Conservation (phyloP, 306 rosid genomes). For the Parietaria judaica region DNA sequence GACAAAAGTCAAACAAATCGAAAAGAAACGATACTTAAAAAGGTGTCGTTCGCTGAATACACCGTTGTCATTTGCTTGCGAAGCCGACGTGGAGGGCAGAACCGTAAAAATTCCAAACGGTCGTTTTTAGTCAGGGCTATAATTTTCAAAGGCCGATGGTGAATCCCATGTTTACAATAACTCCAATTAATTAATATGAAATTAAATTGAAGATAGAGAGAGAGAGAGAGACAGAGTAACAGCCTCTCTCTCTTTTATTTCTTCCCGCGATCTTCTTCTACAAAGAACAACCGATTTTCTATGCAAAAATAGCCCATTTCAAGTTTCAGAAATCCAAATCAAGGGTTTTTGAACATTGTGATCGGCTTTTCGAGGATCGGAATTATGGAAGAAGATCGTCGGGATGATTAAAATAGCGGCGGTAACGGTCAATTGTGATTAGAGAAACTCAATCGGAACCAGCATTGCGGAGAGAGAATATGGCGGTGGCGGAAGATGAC, state of each 20-base stretch:
- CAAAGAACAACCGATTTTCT: background rate
- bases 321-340: background rate
- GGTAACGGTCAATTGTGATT: no score
- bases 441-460: no score
- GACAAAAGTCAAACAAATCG: background rate
- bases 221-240: constrained; percentile 23
- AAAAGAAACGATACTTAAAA: background rate
- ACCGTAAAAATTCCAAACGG: constrained; percentile 12
- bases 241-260: constrained; percentile 25
- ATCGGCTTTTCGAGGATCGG: background rate
- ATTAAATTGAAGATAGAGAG: background rate
- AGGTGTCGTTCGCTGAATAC: background rate
- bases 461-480: background rate
- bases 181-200: constrained; percentile 6
- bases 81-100: constrained; percentile 19
- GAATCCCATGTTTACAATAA: constrained; percentile 10
- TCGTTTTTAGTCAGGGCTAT: background rate
- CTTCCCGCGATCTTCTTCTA: constrained; percentile 17
- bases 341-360: no score
- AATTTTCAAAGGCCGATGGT: constrained; percentile 20
- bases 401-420: background rate
- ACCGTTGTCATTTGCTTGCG: constrained; percentile 5
- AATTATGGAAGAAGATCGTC: background rate
- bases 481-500: constrained; percentile 7
- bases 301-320: background rate